A percentile compares a stretch with the other conserved stretches of the same genome.
phyloP scores from a whole-genome alignment of 1,284 basidiomycete genomes.

The Pseudozyma pruni region DNA sequence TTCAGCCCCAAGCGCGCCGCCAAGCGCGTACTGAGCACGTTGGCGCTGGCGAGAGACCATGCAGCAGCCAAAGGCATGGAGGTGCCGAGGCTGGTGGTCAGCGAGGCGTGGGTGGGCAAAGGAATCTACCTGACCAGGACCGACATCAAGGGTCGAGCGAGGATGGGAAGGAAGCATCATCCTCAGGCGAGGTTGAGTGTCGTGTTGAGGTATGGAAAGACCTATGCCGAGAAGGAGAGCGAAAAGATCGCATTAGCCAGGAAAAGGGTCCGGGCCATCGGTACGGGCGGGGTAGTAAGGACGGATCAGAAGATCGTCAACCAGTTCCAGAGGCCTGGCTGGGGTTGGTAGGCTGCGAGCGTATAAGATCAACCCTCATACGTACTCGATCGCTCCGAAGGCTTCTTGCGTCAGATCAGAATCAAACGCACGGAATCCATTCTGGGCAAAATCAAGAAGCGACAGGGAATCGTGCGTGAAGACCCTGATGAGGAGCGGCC shows the following conservation, averaged over 20 bases:
- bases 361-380: too few relatives aligned
- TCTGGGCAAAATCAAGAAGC: too few relatives aligned
- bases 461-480: too few relatives aligned
- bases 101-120: conserved; percentile 93
- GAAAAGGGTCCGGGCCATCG: conserved; percentile 80
- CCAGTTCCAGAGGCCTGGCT: conserved; percentile 62
- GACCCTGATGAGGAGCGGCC: too few relatives aligned
- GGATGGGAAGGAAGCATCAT: conserved; percentile 81
- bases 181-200: conserved; percentile 82
- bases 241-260: conserved; percentile 77
- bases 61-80: conserved; percentile 84
- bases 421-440: too few relatives aligned
- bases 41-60: conserved; percentile 86
- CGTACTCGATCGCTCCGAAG: too few relatives aligned
- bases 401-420: too few relatives aligned
- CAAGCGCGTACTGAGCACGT: conserved; percentile 84
- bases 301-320: conserved; percentile 56
- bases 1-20: conserved; percentile 91
- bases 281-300: conserved; percentile 69
- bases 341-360: conserved; percentile 64
- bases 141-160: conserved; percentile 88
- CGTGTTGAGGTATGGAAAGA: conserved; percentile 84
- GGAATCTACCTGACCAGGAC: conserved; percentile 77
- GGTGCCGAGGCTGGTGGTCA: conserved; percentile 80
- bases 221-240: conserved; percentile 76